Percentiles rank a stretch among this genome's conserved stretches.
phyloP scores from a whole-genome alignment of 768 basidiomycete species.

The Macrolepiota albuminosa region DNA sequence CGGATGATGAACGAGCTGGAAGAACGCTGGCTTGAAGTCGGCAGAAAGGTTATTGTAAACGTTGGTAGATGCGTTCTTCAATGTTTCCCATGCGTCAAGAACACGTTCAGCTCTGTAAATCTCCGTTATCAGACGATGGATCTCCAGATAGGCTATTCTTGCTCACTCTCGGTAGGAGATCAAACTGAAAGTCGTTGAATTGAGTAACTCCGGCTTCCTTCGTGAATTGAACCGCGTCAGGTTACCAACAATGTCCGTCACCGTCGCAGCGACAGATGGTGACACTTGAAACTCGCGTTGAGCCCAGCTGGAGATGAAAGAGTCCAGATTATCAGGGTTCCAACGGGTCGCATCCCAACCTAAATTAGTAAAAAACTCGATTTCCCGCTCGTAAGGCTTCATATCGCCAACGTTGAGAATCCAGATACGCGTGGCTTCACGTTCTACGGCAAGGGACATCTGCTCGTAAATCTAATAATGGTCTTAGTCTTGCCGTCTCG shows the following conservation, averaged over 20 bases:
- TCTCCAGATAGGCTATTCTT: neutral
- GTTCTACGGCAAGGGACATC: slow-evolving; percentile 60
- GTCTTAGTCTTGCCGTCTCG: neutral
- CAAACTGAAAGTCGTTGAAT: slow-evolving; percentile 56
- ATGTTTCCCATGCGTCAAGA: slow-evolving; percentile 41
- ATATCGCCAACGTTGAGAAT: slow-evolving; percentile 76
- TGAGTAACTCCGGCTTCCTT: slow-evolving; percentile 63
- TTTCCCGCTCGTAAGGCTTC: slow-evolving; percentile 69
- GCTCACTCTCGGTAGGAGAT: slow-evolving; percentile 66
- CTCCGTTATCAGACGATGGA: neutral
- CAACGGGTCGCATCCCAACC: slow-evolving; percentile 58
- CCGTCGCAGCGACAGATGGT: slow-evolving; percentile 30
- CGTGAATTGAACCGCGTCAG: slow-evolving; percentile 52
- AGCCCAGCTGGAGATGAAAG: slow-evolving; percentile 55
- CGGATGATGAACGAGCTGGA: slow-evolving; percentile 53
- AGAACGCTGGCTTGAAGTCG: slow-evolving; percentile 53
- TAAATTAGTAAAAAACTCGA: slow-evolving; percentile 61
- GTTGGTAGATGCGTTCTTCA: slow-evolving; percentile 23
- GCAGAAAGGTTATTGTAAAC: slow-evolving; percentile 47
- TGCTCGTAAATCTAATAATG: slow-evolving; percentile 54
- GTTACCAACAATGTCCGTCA: slow-evolving; percentile 51
- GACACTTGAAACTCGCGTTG: slow-evolving; percentile 57
- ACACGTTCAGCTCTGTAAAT: slow-evolving; percentile 50
- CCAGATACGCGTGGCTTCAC: slow-evolving; percentile 57
- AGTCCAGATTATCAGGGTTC: slow-evolving; percentile 47